phyloP scores from a whole-genome alignment of 148 eudicot genomes.

The Linanthus parryae region DNA sequence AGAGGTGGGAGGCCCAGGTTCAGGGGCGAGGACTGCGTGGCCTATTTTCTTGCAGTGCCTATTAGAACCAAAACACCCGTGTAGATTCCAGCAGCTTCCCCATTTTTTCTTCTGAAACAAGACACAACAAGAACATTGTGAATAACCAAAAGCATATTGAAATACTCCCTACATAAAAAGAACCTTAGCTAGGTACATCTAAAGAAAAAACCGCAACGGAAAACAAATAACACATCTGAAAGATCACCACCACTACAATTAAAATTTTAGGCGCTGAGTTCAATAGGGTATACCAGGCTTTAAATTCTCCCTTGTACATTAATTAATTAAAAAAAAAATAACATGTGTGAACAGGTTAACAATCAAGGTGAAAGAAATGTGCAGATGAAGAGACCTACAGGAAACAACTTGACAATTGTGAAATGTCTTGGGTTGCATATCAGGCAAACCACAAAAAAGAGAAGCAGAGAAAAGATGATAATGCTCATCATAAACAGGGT shows the following conservation, averaged over 20 bases:
- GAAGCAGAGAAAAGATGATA: not conserved
- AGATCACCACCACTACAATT: too few relatives aligned
- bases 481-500: not conserved
- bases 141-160: too few relatives aligned
- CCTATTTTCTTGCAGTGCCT: constrained; percentile 67
- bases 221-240: too few relatives aligned
- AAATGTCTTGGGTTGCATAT: not conserved
- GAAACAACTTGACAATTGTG: not conserved
- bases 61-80: constrained; percentile 74
- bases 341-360: too few relatives aligned
- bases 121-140: constrained; percentile 9
- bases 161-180: too few relatives aligned
- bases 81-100: constrained; percentile 75
- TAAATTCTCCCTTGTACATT: too few relatives aligned
- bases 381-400: not conserved
- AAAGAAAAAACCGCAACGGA: too few relatives aligned
- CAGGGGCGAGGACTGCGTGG: constrained; percentile 73
- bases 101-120: constrained; percentile 75
- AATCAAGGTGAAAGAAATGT: too few relatives aligned
- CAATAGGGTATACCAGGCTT: too few relatives aligned
- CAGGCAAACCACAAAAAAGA: not conserved
- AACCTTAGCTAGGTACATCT: too few relatives aligned
- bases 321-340: too few relatives aligned
- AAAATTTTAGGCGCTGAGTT: too few relatives aligned
- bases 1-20: constrained; percentile 30